Evolutionary conservation across 106 monocot genomes (phyloP), one percentile per base, ranked within the genome.

Genomic region (Posidonia australis): DNA sequence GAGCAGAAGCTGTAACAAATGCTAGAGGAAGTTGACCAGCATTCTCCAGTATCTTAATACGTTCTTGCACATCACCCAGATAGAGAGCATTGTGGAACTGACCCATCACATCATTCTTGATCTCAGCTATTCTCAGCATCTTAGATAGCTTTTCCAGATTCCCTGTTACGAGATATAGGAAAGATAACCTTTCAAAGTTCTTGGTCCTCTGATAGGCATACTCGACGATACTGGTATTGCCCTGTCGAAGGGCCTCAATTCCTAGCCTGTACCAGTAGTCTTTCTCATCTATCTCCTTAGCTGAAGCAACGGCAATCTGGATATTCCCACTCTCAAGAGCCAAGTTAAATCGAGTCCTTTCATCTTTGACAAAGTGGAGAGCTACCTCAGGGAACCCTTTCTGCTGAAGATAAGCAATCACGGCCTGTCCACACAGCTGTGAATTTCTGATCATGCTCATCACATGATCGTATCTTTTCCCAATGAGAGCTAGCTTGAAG

Each of bases 1-100:
- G 92, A 69, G 75, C 74, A 26, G 72, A 63, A 51, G 92, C 92
- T 30, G 87, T 80, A 26, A 85, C 55, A 70, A 84, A 92, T 13
- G 92, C 92, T 55, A 92, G 87, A 46, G 92, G 92, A 53, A 92
- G 69, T 63, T 92, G 92, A 5, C 85, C 87, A 53, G 84, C 76
- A 69, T 80, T 84, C 72, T 92, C 87, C 61, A 92, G 76, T 51
- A 92, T 88, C 73, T 82, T 84, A 14, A 92, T 80, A 0, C 87
- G 62, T 57, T 92, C 87, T 41, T 73, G 63, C 43, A 87, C 72
- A 52, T 92, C 82, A 29, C 92, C 92, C 18, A 92, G 71, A 74
- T 92, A 92, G 67, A 92, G 71, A 18, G 92, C 92, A 80, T 92
- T 92, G 64, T 92, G 92, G 76, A 92, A 92, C 74, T 92, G 92